Base-by-base conservation (phyloP, 345 rosid species). In the Camelina neglecta region DNA sequence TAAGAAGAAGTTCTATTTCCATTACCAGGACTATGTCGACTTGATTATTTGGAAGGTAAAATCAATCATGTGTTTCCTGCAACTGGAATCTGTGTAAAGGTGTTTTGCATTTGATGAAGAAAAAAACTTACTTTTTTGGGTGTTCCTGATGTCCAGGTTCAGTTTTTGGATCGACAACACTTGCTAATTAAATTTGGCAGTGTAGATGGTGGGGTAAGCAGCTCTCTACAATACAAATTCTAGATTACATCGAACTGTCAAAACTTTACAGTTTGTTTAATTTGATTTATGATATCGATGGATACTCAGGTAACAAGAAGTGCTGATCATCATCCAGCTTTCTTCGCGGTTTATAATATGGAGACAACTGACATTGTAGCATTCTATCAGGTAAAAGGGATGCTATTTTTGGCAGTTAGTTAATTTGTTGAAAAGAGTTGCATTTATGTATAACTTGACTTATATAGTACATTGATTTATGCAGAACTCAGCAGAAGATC, bases 321-420 rank as follows among this genome's bases (percentile, higher is more conserved):
- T 70, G 81, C 87, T 77, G 97, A 94, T 83, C 78, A 81, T 63
- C 93, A 83, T 63, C 83, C 85, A n/a, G 88, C 97, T 44, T 95
- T 95, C 81, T 95, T 92, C 65, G 97, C 93, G 7, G 97, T 95
- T 48, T 95, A 95, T 84, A 86, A 92, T 81, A 95, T 95, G 97
- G 99, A 92, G 80, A 90, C 97, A 70, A 90, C 99, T 41, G 97
- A 95, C 75, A 83, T 95, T 72, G 88, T 92, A 80, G 93, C 97
- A 75, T 95, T 92, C 83, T 90, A 89, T 85, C 94, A 88, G 97
- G 99, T 92, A 76, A 50, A 42, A 26, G 11, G 1, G 21, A 23
- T 62, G 12, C 65, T 2, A 5, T 54, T 35, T 38, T 64, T 5
- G 53, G 15, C 11, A n/a, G 42, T 29, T 16, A 38, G 18, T 18